These are phyloP conservation scores for Allium fistulosum DNA, from an alignment of 106 monocot genomes.

Conservation along the genomic window DNA sequence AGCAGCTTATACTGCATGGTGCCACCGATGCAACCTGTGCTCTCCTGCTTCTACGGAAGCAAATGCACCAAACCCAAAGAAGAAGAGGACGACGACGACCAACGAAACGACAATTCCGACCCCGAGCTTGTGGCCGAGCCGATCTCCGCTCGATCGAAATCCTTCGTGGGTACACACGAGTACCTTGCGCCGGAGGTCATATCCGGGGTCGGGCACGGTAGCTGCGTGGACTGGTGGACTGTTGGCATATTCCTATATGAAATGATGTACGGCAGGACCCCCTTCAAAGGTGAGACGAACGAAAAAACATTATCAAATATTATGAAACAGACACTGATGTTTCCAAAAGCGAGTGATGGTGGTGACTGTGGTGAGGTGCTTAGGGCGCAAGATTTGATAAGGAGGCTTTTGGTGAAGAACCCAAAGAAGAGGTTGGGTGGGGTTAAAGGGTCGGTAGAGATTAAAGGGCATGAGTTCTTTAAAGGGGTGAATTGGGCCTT, in stretches of 20 bases:
- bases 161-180: constrained; percentile 92
- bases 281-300: constrained; percentile 86
- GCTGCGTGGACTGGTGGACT: constrained; percentile 96
- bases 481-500: constrained; percentile 84
- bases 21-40: constrained; percentile 64
- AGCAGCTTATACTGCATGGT: constrained; percentile 28
- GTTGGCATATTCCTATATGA: constrained; percentile 89
- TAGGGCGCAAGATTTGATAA: constrained; percentile 60
- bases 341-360: constrained; percentile 20
- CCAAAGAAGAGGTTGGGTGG: constrained; percentile 77
- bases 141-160: constrained; percentile 57
- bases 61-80: constrained; percentile 12
- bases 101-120: constrained; percentile 1
- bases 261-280: constrained; percentile 71
- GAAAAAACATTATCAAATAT: constrained; percentile 84
- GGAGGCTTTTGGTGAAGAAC: constrained; percentile 70
- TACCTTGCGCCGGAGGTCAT: constrained; percentile 98
- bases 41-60: constrained; percentile 60
- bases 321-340: constrained; percentile 57
- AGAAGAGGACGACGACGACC: neutral
- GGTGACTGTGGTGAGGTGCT: constrained; percentile 44
- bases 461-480: constrained; percentile 85
- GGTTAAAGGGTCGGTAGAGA: constrained; percentile 62
- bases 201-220: constrained; percentile 71
- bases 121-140: constrained; percentile 83